Percentiles rank a stretch among this genome's conserved stretches.
Evolutionary conservation across 208 protist genomes (phyloP).

Genomic region (Acanthamoeba castellanii): DNA sequence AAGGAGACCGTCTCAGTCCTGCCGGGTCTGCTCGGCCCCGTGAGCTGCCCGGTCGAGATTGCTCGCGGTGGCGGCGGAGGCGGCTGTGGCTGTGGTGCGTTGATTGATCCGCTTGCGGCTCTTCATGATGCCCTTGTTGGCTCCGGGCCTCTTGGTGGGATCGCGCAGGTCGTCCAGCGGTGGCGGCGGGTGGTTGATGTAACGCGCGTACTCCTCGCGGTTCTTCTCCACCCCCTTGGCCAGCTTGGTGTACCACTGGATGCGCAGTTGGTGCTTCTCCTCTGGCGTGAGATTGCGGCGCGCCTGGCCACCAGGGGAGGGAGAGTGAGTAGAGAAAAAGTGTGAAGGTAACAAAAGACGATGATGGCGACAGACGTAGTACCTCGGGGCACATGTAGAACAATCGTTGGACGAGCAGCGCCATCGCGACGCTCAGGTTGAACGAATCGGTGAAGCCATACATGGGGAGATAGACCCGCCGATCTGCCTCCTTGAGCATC

Average conservation of each 20-base stretch:
- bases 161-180: slow-evolving; percentile 40
- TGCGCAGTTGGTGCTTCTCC: slow-evolving; percentile 57
- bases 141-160: neutral
- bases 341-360: neutral
- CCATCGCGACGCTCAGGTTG: slow-evolving; percentile 71
- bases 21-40: neutral
- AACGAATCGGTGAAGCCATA: slow-evolving; percentile 74
- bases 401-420: slow-evolving; percentile 53
- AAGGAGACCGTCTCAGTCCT: neutral
- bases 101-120: slow-evolving; percentile 51
- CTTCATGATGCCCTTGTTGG: slow-evolving; percentile 34
- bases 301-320: neutral
- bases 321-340: neutral
- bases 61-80: too few relatives aligned
- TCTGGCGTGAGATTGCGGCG: slow-evolving; percentile 6
- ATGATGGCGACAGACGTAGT: neutral
- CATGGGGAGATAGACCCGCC: slow-evolving; percentile 60
- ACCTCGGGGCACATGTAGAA: slow-evolving; percentile 68
- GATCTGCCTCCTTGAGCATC: slow-evolving; percentile 59
- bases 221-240: slow-evolving; percentile 66
- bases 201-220: neutral
- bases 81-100: neutral
- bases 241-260: slow-evolving; percentile 59
- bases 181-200: slow-evolving; percentile 37
- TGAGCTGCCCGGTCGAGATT: too few relatives aligned